phyloP scores from a whole-genome alignment of 2,329 filamentous ascomycete species.

The Pseudogymnoascus sp. region DNA sequence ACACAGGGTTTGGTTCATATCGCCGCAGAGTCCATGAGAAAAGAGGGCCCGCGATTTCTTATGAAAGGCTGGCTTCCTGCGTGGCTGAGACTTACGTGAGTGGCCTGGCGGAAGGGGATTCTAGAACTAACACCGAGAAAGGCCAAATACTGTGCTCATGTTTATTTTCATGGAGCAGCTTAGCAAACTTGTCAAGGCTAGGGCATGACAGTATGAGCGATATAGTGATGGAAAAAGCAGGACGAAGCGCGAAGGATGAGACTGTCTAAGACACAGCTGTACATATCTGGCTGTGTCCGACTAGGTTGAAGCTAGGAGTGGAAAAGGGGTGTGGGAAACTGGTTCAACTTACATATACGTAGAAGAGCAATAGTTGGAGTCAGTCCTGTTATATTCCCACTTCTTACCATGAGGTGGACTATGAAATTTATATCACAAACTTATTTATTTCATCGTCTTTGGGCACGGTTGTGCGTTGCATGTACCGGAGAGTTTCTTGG shows the following conservation, averaged over 20 bases:
- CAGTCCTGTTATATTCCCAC: neutral
- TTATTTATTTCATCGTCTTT: neutral
- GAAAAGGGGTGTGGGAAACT: neutral
- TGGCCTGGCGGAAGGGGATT: neutral
- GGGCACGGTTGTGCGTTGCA: neutral
- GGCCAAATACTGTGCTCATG: conserved; percentile 39
- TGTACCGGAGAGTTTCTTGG: neutral
- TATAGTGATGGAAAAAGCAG: neutral
- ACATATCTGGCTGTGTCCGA: neutral
- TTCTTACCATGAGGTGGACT: neutral
- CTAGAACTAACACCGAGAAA: conserved; percentile 18
- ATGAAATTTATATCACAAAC: neutral
- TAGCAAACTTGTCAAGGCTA: conserved; percentile 24
- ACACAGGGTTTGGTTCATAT: conserved; percentile 30
- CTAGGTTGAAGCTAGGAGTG: neutral
- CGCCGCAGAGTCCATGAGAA: conserved; percentile 28
- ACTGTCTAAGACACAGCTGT: neutral
- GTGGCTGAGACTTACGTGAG: conserved; percentile 38
- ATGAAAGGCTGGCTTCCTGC: conserved; percentile 42
- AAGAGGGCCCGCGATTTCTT: conserved; percentile 36
- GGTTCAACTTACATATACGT: neutral
- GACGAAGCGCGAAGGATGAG: neutral
- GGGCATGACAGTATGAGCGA: neutral
- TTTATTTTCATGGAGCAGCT: conserved; percentile 42
- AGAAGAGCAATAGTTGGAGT: neutral